These are phyloP conservation scores for Coemansia javaensis DNA, from an alignment of 192 early-diverging fungal genomes.

Conservation along the genomic window DNA sequence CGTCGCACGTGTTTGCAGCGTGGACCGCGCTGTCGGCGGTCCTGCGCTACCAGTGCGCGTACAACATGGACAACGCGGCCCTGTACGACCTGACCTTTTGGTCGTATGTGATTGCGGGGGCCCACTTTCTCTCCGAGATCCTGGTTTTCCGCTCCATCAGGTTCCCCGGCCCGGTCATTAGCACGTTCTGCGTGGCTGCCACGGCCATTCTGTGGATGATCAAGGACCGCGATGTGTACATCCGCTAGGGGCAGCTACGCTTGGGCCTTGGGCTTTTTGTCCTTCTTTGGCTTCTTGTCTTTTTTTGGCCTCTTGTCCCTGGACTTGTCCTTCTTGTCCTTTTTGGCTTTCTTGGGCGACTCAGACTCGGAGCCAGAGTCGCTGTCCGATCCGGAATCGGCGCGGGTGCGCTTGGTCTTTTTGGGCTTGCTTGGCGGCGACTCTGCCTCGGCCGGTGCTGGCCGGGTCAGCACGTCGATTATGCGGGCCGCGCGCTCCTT, in stretches of 20 bases:
- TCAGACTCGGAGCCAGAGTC: slow-evolving; percentile 6
- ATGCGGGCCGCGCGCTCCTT: slow-evolving; percentile 17
- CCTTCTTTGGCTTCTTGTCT: slow-evolving; percentile 10
- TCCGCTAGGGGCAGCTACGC: slow-evolving; percentile 15
- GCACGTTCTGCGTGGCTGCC: slow-evolving; percentile 63
- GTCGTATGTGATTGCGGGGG: slow-evolving; percentile 67
- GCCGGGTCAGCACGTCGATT: slow-evolving; percentile 9
- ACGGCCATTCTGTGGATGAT: slow-evolving; percentile 50
- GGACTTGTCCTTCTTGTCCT: slow-evolving; percentile 10
- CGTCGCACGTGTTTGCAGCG: slow-evolving; percentile 76
- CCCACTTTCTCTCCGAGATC: slow-evolving; percentile 66
- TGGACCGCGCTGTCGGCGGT: slow-evolving; percentile 83
- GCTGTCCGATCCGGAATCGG: neutral
- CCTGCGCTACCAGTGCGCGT: slow-evolving; percentile 81
- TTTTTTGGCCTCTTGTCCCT: neutral
- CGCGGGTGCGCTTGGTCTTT: neutral
- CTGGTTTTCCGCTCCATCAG: slow-evolving; percentile 59
- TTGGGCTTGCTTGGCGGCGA: neutral
- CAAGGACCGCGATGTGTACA: slow-evolving; percentile 37
- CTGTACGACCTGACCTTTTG: slow-evolving; percentile 52
- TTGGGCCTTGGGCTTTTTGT: slow-evolving; percentile 11
- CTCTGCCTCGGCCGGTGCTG: neutral
- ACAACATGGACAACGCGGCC: slow-evolving; percentile 63
- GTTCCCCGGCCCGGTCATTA: slow-evolving; percentile 59
- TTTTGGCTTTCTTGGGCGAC: slow-evolving; percentile 1